phyloP scores from a whole-genome alignment of 805 yeast genomes.

The Yarrowia osloensis region DNA sequence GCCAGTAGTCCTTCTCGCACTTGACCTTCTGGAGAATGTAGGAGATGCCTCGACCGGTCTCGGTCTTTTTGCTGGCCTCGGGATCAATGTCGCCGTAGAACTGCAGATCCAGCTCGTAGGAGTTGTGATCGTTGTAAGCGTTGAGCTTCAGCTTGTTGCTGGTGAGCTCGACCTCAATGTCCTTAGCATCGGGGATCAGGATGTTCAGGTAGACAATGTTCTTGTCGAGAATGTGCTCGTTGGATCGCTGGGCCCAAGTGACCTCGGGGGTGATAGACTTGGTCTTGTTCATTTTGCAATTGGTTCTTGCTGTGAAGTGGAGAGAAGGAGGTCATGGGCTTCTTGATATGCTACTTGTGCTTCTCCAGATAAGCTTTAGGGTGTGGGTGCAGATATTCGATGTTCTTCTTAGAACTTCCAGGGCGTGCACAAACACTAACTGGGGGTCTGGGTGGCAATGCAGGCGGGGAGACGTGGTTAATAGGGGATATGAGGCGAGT shows the following conservation, averaged over 20 bases:
- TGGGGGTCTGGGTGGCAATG: not conserved
- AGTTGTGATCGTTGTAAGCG: conserved; percentile 48
- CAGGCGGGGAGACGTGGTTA: conserved; percentile 5
- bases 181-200: conserved; percentile 66
- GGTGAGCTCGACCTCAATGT: conserved; percentile 64
- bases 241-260: conserved; percentile 96
- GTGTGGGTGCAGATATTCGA: conserved; percentile 29
- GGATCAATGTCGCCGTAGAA: conserved; percentile 75
- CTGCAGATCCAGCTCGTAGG: conserved; percentile 67
- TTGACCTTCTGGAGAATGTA: conserved; percentile 72
- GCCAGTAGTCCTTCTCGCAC: conserved; percentile 82
- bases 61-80: conserved; percentile 57
- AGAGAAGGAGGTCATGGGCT: not conserved
- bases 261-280: conserved; percentile 33
- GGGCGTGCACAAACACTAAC: conserved; percentile 14
- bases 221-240: conserved; percentile 66
- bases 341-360: conserved; percentile 5
- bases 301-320: not conserved
- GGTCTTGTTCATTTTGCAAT: conserved; percentile 20
- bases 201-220: conserved; percentile 77
- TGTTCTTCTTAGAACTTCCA: conserved; percentile 26
- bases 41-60: conserved; percentile 63
- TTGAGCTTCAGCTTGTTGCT: conserved; percentile 56
- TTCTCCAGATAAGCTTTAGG: conserved; percentile 18
- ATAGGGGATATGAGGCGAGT: not conserved